Percentiles rank a stretch among this genome's conserved stretches.
Evolutionary conservation across 345 rosid genomes (phyloP).

Genomic region (Boechera stricta): DNA sequence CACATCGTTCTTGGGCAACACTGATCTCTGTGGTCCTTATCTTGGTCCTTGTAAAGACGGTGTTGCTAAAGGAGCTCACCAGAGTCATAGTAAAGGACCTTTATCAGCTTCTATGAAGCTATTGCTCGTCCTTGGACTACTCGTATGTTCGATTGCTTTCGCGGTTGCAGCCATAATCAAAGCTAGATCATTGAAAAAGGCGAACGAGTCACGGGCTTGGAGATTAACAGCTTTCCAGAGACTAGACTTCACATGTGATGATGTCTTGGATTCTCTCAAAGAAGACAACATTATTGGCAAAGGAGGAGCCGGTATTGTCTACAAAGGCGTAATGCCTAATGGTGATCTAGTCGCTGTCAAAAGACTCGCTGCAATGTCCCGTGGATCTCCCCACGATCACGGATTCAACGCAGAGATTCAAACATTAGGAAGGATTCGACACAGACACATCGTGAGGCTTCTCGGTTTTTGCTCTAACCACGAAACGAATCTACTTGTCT

Average conservation of each 20-base stretch:
- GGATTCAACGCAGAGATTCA: conserved; percentile 98
- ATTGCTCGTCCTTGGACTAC: conserved; percentile 77
- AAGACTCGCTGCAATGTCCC: conserved; percentile 74
- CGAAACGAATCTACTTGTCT: conserved; percentile 85
- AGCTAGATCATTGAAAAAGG: conserved; percentile 81
- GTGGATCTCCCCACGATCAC: conserved; percentile 94
- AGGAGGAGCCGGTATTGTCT: conserved; percentile 95
- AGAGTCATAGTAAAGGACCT: conserved; percentile 62
- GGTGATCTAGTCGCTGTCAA: conserved; percentile 87
- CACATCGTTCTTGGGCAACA: conserved; percentile 84
- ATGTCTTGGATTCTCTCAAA: conserved; percentile 78
- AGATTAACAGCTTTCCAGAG: conserved; percentile 96
- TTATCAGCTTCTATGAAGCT: conserved; percentile 86
- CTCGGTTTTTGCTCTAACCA: conserved; percentile 90
- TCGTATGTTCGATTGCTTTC: conserved; percentile 79
- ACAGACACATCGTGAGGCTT: conserved; percentile 81
- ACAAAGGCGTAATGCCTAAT: conserved; percentile 77
- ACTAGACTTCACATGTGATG: conserved; percentile 82
- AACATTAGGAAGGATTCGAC: conserved; percentile 86
- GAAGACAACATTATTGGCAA: conserved; percentile 93
- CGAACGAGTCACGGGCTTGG: conserved; percentile 87
- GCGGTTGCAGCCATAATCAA: conserved; percentile 85
- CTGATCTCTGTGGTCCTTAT: conserved; percentile 85
- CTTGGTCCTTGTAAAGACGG: conserved; percentile 79
- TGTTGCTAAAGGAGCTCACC: conserved; percentile 56